These are phyloP conservation scores for Vachellia collinsii DNA, from an alignment of 306 rosid species.

Conservation along the genomic window DNA sequence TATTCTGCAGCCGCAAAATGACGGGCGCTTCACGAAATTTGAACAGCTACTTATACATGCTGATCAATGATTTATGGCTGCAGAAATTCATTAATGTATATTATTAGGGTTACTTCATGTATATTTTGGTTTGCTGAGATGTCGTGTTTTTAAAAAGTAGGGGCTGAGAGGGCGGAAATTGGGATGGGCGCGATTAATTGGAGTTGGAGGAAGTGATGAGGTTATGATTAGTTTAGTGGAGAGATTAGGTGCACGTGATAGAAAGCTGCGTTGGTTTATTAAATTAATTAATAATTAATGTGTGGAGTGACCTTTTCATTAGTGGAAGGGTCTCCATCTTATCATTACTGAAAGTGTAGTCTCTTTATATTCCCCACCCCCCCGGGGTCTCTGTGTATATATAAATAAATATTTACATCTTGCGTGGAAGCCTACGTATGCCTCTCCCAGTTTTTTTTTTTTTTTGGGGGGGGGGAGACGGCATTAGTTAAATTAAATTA, in stretches of 20 bases:
- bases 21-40: too few relatives aligned
- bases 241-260: constrained; percentile 27
- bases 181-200: not conserved
- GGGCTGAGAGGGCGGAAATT: not conserved
- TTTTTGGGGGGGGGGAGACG: too few relatives aligned
- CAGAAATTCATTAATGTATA: too few relatives aligned
- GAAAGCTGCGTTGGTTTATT: constrained; percentile 18
- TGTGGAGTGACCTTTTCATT: constrained; percentile 13
- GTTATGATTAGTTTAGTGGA: not conserved
- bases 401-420: not conserved
- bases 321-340: constrained; percentile 47
- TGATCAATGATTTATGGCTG: too few relatives aligned
- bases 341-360: constrained; percentile 31
- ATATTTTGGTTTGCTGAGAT: not conserved
- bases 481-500: too few relatives aligned
- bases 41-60: too few relatives aligned
- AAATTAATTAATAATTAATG: constrained; percentile 10
- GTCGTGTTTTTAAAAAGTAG: not conserved
- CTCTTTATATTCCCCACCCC: not conserved
- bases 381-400: not conserved
- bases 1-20: too few relatives aligned
- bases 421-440: constrained; percentile 9
- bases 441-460: not conserved
- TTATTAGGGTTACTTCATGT: too few relatives aligned
- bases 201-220: not conserved